Evolutionary conservation across 1,284 basidiomycete species (phyloP).

Genomic region (Neonothopanus nambi): DNA sequence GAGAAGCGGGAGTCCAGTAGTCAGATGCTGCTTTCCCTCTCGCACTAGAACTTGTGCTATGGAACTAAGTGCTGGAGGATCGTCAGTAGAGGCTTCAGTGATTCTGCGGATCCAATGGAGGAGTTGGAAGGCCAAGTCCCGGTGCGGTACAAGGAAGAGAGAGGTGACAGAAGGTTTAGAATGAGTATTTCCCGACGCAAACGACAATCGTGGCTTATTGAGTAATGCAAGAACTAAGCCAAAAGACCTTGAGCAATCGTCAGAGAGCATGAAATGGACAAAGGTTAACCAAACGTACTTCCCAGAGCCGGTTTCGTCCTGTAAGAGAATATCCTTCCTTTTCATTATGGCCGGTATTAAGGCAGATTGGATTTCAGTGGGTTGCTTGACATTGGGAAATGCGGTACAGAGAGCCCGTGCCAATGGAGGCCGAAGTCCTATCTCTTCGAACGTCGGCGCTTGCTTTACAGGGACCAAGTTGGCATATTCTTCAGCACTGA

Average conservation of each 20-base stretch:
- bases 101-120: slow-evolving; percentile 66
- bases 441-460: slow-evolving; percentile 41
- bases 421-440: slow-evolving; percentile 52
- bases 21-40: slow-evolving; percentile 38
- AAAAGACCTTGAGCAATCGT: slow-evolving; percentile 56
- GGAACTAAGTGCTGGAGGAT: slow-evolving; percentile 34
- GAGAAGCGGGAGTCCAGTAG: slow-evolving; percentile 38
- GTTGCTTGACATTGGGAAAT: slow-evolving; percentile 60
- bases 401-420: slow-evolving; percentile 50
- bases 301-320: slow-evolving; percentile 72
- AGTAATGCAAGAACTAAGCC: slow-evolving; percentile 65
- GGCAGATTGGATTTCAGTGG: slow-evolving; percentile 58
- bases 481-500: slow-evolving; percentile 18
- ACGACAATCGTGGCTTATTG: slow-evolving; percentile 46
- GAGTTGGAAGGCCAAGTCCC: slow-evolving; percentile 71
- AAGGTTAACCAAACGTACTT: slow-evolving; percentile 52
- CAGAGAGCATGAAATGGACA: not conserved
- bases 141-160: slow-evolving; percentile 72
- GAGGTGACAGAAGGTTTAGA: slow-evolving; percentile 37
- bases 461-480: slow-evolving; percentile 8
- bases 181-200: slow-evolving; percentile 10
- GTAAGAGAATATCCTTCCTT: slow-evolving; percentile 62
- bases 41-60: slow-evolving; percentile 66
- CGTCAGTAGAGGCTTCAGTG: slow-evolving; percentile 30
- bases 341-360: slow-evolving; percentile 63